These are phyloP conservation scores for Mortierella sp. DNA, from an alignment of 371 early-diverging fungal species.

Conservation along the genomic window DNA sequence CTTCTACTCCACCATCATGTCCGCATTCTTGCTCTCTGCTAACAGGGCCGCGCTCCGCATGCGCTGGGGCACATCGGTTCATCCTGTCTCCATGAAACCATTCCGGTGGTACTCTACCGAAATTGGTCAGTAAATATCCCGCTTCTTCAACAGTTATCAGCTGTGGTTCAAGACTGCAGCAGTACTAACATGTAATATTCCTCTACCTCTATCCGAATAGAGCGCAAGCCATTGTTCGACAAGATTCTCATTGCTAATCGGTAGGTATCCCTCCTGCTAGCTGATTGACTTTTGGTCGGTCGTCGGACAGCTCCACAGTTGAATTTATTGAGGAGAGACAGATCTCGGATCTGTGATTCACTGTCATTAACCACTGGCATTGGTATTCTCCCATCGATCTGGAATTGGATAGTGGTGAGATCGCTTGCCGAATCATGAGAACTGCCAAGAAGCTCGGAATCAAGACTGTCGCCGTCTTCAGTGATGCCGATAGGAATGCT, in stretches of 20 bases:
- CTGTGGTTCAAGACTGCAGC: no score
- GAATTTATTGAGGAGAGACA: constrained; percentile 14
- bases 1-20: constrained; percentile 25
- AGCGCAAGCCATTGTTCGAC: constrained; percentile 79
- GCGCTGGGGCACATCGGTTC: constrained; percentile 51
- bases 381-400: constrained; percentile 1
- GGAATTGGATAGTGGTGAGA: constrained; percentile 73
- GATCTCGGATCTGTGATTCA: background rate
- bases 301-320: background rate
- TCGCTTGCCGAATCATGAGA: constrained; percentile 89
- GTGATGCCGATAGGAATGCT: constrained; percentile 89
- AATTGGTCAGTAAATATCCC: constrained; percentile 31
- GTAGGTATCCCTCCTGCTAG: constrained; percentile 31
- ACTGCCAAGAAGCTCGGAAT: constrained; percentile 92
- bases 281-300: no score
- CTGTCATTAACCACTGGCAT: background rate
- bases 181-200: background rate
- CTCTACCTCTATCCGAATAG: constrained; percentile 39
- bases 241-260: constrained; percentile 91
- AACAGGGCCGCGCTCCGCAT: constrained; percentile 52
- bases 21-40: constrained; percentile 49
- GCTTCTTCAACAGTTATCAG: no score
- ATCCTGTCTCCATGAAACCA: constrained; percentile 44
- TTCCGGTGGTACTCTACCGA: constrained; percentile 53
- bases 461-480: constrained; percentile 95